Evolutionary conservation across 225 moss, liverwort and hornwort genomes (phyloP).

Genomic region (Physcomitrium patens): DNA sequence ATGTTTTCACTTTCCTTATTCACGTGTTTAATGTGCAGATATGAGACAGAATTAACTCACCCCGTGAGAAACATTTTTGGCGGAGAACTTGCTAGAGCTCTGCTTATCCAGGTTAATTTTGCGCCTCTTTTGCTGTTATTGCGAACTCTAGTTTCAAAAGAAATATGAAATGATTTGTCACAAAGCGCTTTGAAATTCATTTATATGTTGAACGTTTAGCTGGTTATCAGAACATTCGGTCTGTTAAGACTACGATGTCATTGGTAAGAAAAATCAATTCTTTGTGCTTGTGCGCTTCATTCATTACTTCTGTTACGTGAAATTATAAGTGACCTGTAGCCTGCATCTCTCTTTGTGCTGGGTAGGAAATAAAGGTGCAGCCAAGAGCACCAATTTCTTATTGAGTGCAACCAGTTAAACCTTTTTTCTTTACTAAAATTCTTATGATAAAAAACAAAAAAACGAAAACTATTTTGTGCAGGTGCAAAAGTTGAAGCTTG

Average conservation of each 20-base stretch:
- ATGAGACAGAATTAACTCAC: conserved; percentile 81
- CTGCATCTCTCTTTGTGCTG: conserved; percentile 12
- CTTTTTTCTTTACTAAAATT: not conserved
- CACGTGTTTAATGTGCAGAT: conserved; percentile 53
- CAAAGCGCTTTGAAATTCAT: not conserved
- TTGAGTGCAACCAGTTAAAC: conserved; percentile 14
- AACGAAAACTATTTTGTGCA: conserved; percentile 34
- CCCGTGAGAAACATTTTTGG: conserved; percentile 78
- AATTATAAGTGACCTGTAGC: not conserved
- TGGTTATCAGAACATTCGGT: not conserved
- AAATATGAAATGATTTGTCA: conserved; percentile 15
- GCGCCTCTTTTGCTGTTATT: conserved; percentile 15
- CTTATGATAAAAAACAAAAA: too few relatives aligned
- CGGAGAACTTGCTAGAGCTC: conserved; percentile 88
- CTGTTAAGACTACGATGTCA: not conserved
- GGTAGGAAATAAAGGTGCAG: not conserved
- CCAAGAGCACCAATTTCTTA: conserved; percentile 11
- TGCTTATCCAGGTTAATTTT: conserved; percentile 83
- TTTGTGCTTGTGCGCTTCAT: conserved; percentile 9
- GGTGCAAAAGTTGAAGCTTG: conserved; percentile 98
- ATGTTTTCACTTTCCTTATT: not conserved
- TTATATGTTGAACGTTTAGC: not conserved
- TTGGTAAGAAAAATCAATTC: not conserved
- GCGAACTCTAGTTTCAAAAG: conserved; percentile 5
- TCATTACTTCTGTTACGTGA: not conserved